Evolutionary conservation across 768 basidiomycete species (phyloP).

Genomic region (Coprinellus micaceus): DNA sequence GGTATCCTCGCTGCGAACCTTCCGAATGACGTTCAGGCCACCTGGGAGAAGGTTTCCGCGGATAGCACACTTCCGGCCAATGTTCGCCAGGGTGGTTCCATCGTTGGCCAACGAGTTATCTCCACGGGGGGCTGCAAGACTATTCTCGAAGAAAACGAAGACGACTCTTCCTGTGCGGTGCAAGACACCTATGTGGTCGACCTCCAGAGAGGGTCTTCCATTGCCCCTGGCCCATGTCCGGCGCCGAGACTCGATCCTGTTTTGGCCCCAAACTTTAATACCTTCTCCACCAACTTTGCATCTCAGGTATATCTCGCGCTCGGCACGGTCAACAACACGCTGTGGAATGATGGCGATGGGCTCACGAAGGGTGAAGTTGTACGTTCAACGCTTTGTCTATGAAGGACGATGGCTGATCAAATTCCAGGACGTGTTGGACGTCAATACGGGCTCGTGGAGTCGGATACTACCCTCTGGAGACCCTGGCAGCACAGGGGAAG

Average conservation of each 20-base stretch:
- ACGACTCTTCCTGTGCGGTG: constrained; percentile 51
- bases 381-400: constrained; percentile 23
- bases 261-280: constrained; percentile 58
- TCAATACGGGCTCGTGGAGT: constrained; percentile 61
- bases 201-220: constrained; percentile 29
- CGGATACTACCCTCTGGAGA: constrained; percentile 75
- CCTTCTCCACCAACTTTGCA: constrained; percentile 49
- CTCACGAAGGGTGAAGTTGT: constrained; percentile 72
- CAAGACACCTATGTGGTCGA: constrained; percentile 58
- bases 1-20: constrained; percentile 72
- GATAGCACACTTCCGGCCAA: constrained; percentile 32
- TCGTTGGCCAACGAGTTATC: constrained; percentile 51
- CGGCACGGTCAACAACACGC: constrained; percentile 59
- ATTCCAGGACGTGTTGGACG: constrained; percentile 57
- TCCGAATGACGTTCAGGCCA: constrained; percentile 45
- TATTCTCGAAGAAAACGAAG: constrained; percentile 21
- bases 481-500: constrained; percentile 48
- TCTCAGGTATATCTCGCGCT: constrained; percentile 69
- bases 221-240: constrained; percentile 50
- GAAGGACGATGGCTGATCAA: constrained; percentile 3
- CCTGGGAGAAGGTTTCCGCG: constrained; percentile 54
- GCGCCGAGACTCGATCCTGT: constrained; percentile 61
- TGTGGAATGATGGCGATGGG: constrained; percentile 65
- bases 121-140: constrained; percentile 60
- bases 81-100: constrained; percentile 54